phyloP scores from a whole-genome alignment of 2,329 filamentous ascomycete genomes.

The Tolypocladium amazonense region DNA sequence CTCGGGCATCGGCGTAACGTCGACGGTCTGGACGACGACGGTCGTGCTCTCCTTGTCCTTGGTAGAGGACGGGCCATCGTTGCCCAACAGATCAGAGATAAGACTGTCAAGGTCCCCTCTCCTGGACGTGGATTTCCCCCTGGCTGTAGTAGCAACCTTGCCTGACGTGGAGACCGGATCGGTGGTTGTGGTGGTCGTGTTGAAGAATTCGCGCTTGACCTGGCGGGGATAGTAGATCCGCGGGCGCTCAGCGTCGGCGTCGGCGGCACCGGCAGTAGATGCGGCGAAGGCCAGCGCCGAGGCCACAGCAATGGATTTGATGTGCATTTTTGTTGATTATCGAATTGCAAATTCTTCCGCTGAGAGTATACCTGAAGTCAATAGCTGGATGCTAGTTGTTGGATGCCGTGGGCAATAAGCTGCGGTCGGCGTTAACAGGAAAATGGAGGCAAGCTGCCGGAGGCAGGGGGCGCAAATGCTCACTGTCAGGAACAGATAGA shows the following conservation, averaged over 20 bases:
- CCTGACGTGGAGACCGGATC: slow-evolving; percentile 7
- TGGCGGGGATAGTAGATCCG: slow-evolving; percentile 48
- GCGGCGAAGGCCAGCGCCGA: slow-evolving; percentile 32
- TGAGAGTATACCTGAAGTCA: slow-evolving; percentile 1
- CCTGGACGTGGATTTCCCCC: slow-evolving; percentile 6
- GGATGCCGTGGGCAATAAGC: slow-evolving; percentile 1
- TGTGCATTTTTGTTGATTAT: slow-evolving; percentile 33
- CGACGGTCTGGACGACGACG: background rate
- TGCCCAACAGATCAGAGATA: slow-evolving; percentile 11
- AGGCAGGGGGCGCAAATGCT: slow-evolving; percentile 4
- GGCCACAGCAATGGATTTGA: slow-evolving; percentile 33
- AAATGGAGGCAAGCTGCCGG: background rate
- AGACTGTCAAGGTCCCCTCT: slow-evolving; percentile 11
- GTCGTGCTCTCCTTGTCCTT: background rate
- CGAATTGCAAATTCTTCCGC: background rate
- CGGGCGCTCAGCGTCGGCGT: slow-evolving; percentile 30
- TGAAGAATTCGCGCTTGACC: slow-evolving; percentile 39
- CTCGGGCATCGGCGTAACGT: background rate
- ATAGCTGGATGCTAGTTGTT: slow-evolving; percentile 8
- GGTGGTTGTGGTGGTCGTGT: slow-evolving; percentile 27
- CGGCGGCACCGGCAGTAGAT: slow-evolving; percentile 34
- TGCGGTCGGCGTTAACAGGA: background rate
- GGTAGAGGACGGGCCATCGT: background rate
- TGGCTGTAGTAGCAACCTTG: slow-evolving; percentile 8
- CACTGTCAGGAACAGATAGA: slow-evolving; percentile 37